phyloP scores from a whole-genome alignment of 1,139 yeast genomes.

The Wickerhamomyces sp. region DNA sequence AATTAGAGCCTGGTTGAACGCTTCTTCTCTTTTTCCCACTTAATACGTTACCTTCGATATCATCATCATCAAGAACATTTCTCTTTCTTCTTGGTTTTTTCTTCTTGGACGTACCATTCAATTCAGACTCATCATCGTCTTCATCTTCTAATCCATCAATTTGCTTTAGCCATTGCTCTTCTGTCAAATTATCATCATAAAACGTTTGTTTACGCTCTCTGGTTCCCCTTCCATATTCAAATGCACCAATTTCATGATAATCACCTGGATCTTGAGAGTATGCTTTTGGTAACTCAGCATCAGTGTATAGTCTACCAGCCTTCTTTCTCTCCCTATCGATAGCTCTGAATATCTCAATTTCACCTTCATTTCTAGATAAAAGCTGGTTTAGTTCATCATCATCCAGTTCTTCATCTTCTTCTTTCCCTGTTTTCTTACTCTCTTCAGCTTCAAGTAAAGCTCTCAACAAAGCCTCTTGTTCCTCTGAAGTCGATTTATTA shows the following conservation, averaged over 20 bases:
- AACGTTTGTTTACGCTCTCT: constrained; percentile 56
- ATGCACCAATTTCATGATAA: constrained; percentile 43
- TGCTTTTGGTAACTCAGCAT: constrained; percentile 62
- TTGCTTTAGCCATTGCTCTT: constrained; percentile 71
- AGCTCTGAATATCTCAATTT: constrained; percentile 47
- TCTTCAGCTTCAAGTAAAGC: constrained; percentile 71
- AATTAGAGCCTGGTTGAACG: constrained; percentile 13
- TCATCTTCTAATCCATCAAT: constrained; percentile 39
- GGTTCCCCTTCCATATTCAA: constrained; percentile 48
- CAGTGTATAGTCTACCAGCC: constrained; percentile 51
- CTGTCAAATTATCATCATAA: constrained; percentile 69
- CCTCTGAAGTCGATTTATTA: constrained; percentile 77
- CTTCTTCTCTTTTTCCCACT: constrained; percentile 23
- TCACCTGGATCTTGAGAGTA: constrained; percentile 64
- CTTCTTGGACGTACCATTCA: constrained; percentile 13
- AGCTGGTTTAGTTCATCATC: constrained; percentile 71
- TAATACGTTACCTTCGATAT: background rate
- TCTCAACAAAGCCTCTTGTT: constrained; percentile 73
- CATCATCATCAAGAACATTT: constrained; percentile 11
- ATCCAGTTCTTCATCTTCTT: constrained; percentile 53
- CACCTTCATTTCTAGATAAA: constrained; percentile 63
- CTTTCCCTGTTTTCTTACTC: constrained; percentile 44
- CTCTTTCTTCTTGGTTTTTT: constrained; percentile 16
- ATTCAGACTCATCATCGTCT: constrained; percentile 26
- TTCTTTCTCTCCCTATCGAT: constrained; percentile 56